Base-by-base conservation (phyloP, 1,139 yeast genomes). In the Candida neerlandica region DNA sequence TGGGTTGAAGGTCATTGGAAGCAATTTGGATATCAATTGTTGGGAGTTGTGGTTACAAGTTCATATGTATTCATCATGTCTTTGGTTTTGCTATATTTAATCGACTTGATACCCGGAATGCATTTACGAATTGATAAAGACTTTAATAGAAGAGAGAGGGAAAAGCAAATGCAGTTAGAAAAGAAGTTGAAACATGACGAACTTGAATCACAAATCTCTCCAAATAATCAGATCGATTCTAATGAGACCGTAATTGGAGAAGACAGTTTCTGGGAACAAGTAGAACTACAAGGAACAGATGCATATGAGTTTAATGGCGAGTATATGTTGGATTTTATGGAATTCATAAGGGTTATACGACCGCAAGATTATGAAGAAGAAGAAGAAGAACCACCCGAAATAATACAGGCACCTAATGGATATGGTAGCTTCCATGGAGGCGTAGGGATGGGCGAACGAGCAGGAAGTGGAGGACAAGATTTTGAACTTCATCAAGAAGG, bases 241-340 rank as follows among this genome's bases (percentile, higher is more conserved):
- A 32, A 35, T n/a, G 32, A 14, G 6, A 29, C 44, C 4, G 48
- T 30, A 5, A 43, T 41, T 3, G 50, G 51, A 4, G 61, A 58
- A 23, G 45, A 53, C 2, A 50, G 53, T 26, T 58, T 55, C 35
- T 56, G 58, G 47, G 78, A 73, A 54, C 57, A 59, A 40, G 66
- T 64, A 2, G 85, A 81, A 58, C 50, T 76, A n/a, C 56, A 67
- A 29, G 86, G 86, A 1, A 62, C 80, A 2, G 86, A 81, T 58
- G 57, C 68, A 33, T 72, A 73, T 48, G 84, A 80, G 58, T 79
- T 80, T 50, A 69, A 71, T 55, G 82, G 82, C n/a, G 86, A 81
- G 58, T 70, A 67, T 51, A 71, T 75, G 50, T 69, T 67, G 68
- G 81, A 78, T 59, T 77, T 67, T 52, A 69, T 75, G 64, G 82